Conservation (phyloP, 345 rosid species). For the Chamaenerion angustifolium region DNA sequence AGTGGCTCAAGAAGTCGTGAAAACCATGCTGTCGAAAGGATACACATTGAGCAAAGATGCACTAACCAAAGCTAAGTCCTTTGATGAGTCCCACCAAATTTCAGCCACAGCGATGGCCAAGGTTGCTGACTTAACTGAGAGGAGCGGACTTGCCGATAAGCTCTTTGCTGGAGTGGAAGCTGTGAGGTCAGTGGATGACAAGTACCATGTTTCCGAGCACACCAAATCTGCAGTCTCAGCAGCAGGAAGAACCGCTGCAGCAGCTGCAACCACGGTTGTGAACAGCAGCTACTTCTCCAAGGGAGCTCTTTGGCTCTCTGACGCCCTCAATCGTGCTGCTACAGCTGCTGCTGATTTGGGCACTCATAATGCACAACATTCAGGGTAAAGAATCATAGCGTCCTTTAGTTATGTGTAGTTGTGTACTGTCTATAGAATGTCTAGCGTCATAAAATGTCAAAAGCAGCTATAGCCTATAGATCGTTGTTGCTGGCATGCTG, state of each 20-base stretch:
- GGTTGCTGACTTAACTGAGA: conserved; percentile 49
- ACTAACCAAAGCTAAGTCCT: conserved; percentile 47
- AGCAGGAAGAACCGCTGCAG: conserved; percentile 53
- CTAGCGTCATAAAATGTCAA: too few species aligned
- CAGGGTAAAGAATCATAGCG: too few species aligned
- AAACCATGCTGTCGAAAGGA: conserved; percentile 54
- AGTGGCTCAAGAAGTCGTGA: conserved; percentile 59
- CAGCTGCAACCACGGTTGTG: conserved; percentile 48
- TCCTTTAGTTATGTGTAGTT: too few species aligned
- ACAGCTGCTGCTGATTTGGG: conserved; percentile 55
- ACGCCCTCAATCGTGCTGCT: conserved; percentile 57
- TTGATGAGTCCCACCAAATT: conserved; percentile 63
- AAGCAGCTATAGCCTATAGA: too few species aligned
- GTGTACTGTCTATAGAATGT: too few species aligned
- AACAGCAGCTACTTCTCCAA: conserved; percentile 66
- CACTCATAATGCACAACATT: conserved; percentile 15
- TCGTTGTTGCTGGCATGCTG: too few species aligned
- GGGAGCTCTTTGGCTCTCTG: conserved; percentile 73
- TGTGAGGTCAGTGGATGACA: conserved; percentile 43
- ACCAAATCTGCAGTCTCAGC: conserved; percentile 59
- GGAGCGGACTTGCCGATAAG: conserved; percentile 54
- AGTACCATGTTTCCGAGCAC: conserved; percentile 46
- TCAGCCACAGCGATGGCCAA: conserved; percentile 60
- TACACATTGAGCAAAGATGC: conserved; percentile 64
- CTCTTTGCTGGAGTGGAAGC: conserved; percentile 59